Evolutionary conservation across 768 basidiomycete genomes (phyloP), one percentile per base, ranked within the genome.

Genomic region (Mycena kentingensis): DNA sequence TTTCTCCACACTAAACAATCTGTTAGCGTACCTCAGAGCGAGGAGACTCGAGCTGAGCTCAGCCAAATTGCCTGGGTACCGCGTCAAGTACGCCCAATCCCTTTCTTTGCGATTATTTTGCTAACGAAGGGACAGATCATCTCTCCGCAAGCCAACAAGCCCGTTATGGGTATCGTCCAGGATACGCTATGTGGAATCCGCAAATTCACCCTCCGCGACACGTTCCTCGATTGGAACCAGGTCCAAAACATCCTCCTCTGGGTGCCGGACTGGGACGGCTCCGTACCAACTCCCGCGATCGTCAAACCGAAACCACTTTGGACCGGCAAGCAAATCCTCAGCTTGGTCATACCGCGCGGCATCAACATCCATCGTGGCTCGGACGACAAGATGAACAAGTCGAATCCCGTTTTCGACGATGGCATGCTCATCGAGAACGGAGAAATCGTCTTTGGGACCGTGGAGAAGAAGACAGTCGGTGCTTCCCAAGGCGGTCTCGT

Each of bases 151-250:
- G 96, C 96, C 45, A 99, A 98, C 76, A 98, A 98, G 72, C 96
- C 96, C 16, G 95, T 98, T 63, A 99, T 99, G 96, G 97, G 93
- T 54, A 98, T 99, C 62, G 96, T 99, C 26, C 97, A 99, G 69
- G 97, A 99, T 66, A 98, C 97, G 1, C 85, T 99, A 1, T 97
- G 94, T 65, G 97, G 97, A 64, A 87, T 98, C 48, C 88, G 97
- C 51, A 98, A 98, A 71, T 93, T 98, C 67, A 98, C 97, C 0
- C 76, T 98, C 5, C 92, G 41, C 41, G 41, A 42, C 19, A 42
- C 41, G 7, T 42, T 42, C 41, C 21, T 42, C 8, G 41, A 42
- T 24, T 26, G 41, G 41, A 42, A 42, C 21, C 41, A 42, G 19
- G 41, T 42, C 25, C 19, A 42, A n/a, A 42, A 42, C 24, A 24